Evolutionary conservation across 306 rosid species (phyloP).

Genomic region (Mimosa pudica): DNA sequence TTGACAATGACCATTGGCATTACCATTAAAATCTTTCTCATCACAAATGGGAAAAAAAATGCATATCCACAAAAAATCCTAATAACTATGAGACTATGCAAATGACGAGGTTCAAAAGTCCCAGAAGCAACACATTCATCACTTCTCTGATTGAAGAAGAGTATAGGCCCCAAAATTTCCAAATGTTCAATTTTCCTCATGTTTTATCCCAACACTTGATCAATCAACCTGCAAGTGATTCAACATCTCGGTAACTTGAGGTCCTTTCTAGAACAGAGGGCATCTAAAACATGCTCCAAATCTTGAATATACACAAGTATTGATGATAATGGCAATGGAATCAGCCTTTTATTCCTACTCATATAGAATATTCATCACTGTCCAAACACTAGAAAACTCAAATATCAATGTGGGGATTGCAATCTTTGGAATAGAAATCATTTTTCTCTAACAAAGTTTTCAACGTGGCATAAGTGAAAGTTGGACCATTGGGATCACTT

Average conservation of each 20-base stretch:
- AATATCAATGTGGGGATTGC: conserved; percentile 68
- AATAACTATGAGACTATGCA: conserved; percentile 22
- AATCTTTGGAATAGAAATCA: conserved; percentile 72
- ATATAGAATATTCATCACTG: conserved; percentile 25
- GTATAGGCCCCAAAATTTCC: conserved; percentile 27
- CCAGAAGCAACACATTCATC: conserved; percentile 6
- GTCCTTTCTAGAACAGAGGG: conserved; percentile 1
- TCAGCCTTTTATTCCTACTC: conserved; percentile 10
- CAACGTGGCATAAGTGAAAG: conserved; percentile 43
- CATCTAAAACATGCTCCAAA: conserved; percentile 15
- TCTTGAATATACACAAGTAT: conserved; percentile 6
- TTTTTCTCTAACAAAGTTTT: conserved; percentile 59
- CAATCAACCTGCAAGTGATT: conserved; percentile 18
- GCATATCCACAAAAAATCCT: conserved; percentile 6
- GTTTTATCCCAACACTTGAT: conserved; percentile 23
- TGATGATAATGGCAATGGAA: conserved; percentile 1
- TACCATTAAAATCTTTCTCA: conserved; percentile 14
- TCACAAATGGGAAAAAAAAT: conserved; percentile 4
- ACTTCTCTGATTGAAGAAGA: conserved; percentile 17
- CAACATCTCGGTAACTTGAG: background rate
- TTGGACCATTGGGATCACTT: conserved; percentile 67
- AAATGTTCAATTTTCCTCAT: conserved; percentile 29
- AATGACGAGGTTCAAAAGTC: conserved; percentile 24
- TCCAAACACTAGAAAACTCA: background rate
- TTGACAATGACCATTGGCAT: conserved; percentile 11